Evolutionary conservation across 345 rosid genomes (phyloP).

Genomic region (Brassica carinata): DNA sequence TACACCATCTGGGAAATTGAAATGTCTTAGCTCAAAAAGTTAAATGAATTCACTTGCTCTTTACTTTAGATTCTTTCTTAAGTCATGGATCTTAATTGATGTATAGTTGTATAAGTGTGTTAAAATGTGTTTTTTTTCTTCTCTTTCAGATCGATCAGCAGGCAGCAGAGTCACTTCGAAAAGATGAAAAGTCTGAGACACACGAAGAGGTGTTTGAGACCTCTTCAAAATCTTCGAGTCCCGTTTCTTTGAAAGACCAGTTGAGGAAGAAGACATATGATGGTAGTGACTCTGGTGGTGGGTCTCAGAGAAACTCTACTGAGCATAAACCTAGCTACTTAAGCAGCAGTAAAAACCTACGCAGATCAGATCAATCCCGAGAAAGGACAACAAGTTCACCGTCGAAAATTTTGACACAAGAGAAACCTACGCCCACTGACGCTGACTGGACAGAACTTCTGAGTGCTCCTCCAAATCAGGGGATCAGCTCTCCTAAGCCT

Average conservation of each 20-base stretch:
- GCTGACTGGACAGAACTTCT: slow-evolving; percentile 89
- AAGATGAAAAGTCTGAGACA: slow-evolving; percentile 64
- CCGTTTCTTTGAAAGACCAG: slow-evolving; percentile 82
- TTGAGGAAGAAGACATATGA: slow-evolving; percentile 60
- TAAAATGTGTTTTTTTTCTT: slow-evolving; percentile 29
- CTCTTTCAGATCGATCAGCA: slow-evolving; percentile 81
- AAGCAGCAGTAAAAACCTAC: slow-evolving; percentile 5
- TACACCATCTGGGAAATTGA: neutral
- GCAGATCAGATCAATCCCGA: slow-evolving; percentile 35
- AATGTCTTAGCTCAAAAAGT: neutral
- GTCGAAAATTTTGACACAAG: slow-evolving; percentile 34
- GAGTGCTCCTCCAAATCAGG: slow-evolving; percentile 54
- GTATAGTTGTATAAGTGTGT: slow-evolving; percentile 10
- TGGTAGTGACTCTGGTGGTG: slow-evolving; percentile 47
- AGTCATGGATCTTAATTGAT: slow-evolving; percentile 1
- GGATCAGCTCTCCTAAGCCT: slow-evolving; percentile 35
- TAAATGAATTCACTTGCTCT: neutral
- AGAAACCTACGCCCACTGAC: slow-evolving; percentile 61
- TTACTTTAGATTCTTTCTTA: neutral
- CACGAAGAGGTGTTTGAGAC: slow-evolving; percentile 51
- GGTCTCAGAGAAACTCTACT: slow-evolving; percentile 50
- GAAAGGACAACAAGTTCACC: slow-evolving; percentile 34
- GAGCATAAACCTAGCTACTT: slow-evolving; percentile 26
- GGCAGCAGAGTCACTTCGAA: slow-evolving; percentile 88
- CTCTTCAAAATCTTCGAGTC: slow-evolving; percentile 52